Percentiles rank a stretch among this genome's conserved stretches.
These are phyloP conservation scores for Dalbergia oliveri DNA, from an alignment of 306 rosid genomes.

Conservation along the genomic window DNA sequence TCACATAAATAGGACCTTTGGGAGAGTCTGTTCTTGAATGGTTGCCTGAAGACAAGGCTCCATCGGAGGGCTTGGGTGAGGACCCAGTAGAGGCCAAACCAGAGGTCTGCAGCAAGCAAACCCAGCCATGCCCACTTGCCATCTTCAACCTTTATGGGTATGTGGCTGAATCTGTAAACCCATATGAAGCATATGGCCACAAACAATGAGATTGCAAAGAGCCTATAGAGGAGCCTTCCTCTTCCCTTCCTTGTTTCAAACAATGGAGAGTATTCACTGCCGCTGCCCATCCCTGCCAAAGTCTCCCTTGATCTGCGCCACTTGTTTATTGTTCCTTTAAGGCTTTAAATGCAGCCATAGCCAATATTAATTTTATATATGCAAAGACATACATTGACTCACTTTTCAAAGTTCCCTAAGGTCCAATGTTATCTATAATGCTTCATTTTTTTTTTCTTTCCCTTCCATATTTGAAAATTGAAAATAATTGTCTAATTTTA, in stretches of 20 bases:
- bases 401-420: background rate
- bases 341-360: background rate
- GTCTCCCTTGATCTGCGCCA: conserved; percentile 13
- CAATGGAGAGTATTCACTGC: conserved; percentile 45
- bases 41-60: conserved; percentile 61
- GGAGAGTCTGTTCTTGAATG: conserved; percentile 69
- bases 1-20: conserved; percentile 52
- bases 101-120: conserved; percentile 69
- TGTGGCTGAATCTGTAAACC: conserved; percentile 64
- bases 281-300: conserved; percentile 9
- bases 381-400: background rate
- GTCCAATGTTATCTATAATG: background rate
- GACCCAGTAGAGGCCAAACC: conserved; percentile 89
- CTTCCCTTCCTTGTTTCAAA: conserved; percentile 64
- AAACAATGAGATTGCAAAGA: conserved; percentile 58
- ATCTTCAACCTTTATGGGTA: conserved; percentile 45
- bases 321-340: conserved; percentile 6
- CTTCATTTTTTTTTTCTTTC: too few species aligned
- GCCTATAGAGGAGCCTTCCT: conserved; percentile 57
- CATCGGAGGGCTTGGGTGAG: conserved; percentile 74
- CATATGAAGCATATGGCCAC: conserved; percentile 71
- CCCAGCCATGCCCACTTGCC: conserved; percentile 70
- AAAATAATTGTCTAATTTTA: too few species aligned
- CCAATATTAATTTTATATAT: background rate
- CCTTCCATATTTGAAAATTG: too few species aligned